Percentiles rank a stretch among this genome's conserved stretches.
These are phyloP conservation scores for Helianthus tuberosus DNA, from an alignment of 129 eudicot genomes.

Conservation along the genomic window DNA sequence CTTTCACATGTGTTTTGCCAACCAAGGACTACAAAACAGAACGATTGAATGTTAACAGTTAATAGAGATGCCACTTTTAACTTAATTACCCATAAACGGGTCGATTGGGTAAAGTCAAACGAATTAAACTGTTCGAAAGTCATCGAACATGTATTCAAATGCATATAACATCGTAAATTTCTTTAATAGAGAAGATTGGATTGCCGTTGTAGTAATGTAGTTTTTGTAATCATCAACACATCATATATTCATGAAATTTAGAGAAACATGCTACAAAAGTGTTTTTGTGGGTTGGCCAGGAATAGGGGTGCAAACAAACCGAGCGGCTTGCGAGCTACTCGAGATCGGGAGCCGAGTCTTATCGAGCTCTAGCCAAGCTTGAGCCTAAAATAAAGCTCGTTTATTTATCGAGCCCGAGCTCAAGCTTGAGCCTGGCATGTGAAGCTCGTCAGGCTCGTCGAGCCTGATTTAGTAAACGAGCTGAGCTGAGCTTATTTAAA, in stretches of 20 bases:
- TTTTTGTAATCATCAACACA: background rate
- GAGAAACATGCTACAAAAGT: background rate
- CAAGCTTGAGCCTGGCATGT: too few relatives aligned
- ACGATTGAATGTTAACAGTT: constrained; percentile 4
- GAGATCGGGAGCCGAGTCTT: too few relatives aligned
- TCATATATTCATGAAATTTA: background rate
- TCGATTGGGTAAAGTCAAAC: background rate
- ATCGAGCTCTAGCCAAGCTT: too few relatives aligned
- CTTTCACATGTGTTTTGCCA: constrained; percentile 93
- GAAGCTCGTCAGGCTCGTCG: too few relatives aligned
- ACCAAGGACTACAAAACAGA: constrained; percentile 71
- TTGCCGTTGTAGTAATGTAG: background rate
- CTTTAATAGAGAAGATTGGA: background rate
- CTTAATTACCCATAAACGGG: background rate
- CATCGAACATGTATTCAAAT: background rate
- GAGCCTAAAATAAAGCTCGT: too few relatives aligned
- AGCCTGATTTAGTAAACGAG: too few relatives aligned
- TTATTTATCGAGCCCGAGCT: too few relatives aligned
- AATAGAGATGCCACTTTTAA: constrained; percentile 15
- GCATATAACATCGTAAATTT: background rate
- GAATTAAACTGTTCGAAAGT: background rate
- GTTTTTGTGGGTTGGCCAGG: background rate
- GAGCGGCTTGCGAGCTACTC: too few relatives aligned
- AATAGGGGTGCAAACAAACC: background rate
- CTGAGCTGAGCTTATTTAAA: too few relatives aligned